Conservation (phyloP, 2,329 filamentous ascomycete species). For the Paramyrothecium roridum region DNA sequence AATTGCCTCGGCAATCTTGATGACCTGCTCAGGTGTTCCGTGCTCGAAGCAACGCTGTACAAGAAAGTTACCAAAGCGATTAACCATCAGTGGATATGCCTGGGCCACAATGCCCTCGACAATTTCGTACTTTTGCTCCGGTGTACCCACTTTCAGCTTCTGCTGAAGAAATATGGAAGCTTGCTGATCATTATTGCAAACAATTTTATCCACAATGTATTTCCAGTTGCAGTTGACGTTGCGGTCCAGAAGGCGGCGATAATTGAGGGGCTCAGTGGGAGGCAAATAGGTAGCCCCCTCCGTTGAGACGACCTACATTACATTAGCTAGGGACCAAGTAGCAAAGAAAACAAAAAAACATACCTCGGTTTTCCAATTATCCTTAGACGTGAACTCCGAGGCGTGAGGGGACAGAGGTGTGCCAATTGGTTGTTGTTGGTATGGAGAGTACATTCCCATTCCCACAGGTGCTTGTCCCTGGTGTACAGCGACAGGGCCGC, state of each 20-base stretch:
- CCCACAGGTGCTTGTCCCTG: constrained; percentile 34
- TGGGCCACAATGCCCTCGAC: constrained; percentile 94
- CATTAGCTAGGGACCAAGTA: constrained; percentile 9
- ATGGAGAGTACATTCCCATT: constrained; percentile 42
- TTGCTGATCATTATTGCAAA: constrained; percentile 98
- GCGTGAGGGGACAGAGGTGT: constrained; percentile 71
- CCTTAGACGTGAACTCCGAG: constrained; percentile 65
- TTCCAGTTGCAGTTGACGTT: constrained; percentile 99
- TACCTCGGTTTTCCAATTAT: constrained; percentile 55
- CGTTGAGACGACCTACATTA: constrained; percentile 39
- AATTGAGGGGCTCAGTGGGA: constrained; percentile 90
- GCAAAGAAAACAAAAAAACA: constrained; percentile 13
- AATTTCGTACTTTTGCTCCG: constrained; percentile 95
- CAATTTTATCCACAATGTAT: constrained; percentile 99
- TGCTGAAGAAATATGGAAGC: constrained; percentile 98
- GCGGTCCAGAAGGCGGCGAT: constrained; percentile 89
- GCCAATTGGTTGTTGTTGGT: constrained; percentile 55
- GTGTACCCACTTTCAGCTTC: constrained; percentile 94
- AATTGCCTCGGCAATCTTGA: constrained; percentile 91
- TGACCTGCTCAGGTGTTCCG: constrained; percentile 88
- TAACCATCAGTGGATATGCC: constrained; percentile 94
- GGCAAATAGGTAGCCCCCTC: constrained; percentile 77
- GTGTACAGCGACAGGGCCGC: constrained; percentile 25
- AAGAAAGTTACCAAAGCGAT: constrained; percentile 97
- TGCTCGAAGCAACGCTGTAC: constrained; percentile 99